These are phyloP conservation scores for Akebia trifoliata DNA, from an alignment of 164 flowering plant species.

Conservation along the genomic window DNA sequence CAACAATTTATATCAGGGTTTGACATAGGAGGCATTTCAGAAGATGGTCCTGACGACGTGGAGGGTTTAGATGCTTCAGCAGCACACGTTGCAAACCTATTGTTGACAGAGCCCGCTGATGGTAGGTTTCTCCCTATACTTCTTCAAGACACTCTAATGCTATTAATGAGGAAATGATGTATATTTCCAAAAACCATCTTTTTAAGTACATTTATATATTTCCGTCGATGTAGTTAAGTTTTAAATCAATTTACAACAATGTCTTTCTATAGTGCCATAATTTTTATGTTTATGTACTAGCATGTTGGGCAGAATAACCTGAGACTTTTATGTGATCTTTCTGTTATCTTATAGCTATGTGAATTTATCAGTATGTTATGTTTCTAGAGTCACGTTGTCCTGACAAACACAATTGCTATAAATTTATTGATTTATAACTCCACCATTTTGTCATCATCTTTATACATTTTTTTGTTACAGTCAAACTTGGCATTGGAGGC, in stretches of 20 bases:
- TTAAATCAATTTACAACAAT: background rate
- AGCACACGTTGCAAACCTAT: slow-evolving; percentile 83
- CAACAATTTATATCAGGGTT: slow-evolving; percentile 51
- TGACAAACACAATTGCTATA: background rate
- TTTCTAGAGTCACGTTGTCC: background rate
- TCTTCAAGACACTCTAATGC: background rate
- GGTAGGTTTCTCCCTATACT: slow-evolving; percentile 34
- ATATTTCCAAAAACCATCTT: no score
- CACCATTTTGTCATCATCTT: background rate
- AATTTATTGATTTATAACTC: background rate
- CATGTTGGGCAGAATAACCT: no score
- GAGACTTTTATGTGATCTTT: background rate
- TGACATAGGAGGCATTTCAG: slow-evolving; percentile 82
- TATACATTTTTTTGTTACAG: slow-evolving; percentile 30
- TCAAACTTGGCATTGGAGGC: slow-evolving; percentile 95
- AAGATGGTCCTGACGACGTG: slow-evolving; percentile 76
- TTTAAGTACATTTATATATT: no score
- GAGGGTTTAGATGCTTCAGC: slow-evolving; percentile 97
- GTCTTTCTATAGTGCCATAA: background rate
- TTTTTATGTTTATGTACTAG: no score
- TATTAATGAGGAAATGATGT: background rate
- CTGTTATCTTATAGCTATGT: background rate
- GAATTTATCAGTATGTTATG: background rate
- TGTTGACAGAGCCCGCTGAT: slow-evolving; percentile 88
- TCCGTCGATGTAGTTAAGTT: no score